phyloP scores from a whole-genome alignment of 1,284 basidiomycete genomes.

The Rhizoctonia solani region DNA sequence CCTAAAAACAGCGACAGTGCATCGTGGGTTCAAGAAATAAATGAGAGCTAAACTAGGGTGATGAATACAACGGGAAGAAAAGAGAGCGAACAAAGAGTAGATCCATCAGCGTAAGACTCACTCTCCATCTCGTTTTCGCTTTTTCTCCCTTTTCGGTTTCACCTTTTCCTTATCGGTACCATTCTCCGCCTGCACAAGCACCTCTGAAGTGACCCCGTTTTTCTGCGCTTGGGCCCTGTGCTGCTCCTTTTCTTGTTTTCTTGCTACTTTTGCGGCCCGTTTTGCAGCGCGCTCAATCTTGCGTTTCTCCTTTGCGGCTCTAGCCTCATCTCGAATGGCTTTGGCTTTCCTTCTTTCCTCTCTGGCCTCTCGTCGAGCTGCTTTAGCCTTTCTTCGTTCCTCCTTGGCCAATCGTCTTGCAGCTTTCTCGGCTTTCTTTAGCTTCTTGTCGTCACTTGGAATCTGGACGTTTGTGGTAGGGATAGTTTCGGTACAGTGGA shows the following conservation, averaged over 20 bases:
- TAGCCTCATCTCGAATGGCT: slow-evolving; percentile 3
- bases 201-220: no score
- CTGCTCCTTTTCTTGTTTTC: slow-evolving; percentile 16
- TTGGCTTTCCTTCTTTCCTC: slow-evolving; percentile 25
- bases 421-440: slow-evolving; percentile 19
- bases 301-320: slow-evolving; percentile 31
- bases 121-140: neutral
- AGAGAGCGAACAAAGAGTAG: neutral
- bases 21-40: no score
- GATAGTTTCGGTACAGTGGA: no score
- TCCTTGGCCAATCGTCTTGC: neutral
- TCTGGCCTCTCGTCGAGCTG: slow-evolving; percentile 14
- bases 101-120: neutral
- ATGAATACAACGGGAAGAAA: neutral
- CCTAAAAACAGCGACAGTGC: no score
- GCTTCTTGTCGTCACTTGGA: no score
- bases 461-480: neutral
- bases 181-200: neutral
- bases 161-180: neutral
- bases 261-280: slow-evolving; percentile 25
- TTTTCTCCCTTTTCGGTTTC: slow-evolving; percentile 12
- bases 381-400: neutral
- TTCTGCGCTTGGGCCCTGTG: neutral
- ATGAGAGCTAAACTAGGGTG: neutral
- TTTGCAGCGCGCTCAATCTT: slow-evolving; percentile 35